Percentiles rank a stretch among this genome's conserved stretches.
Conservation (phyloP, 2,329 filamentous ascomycete species). For the Ophiostoma piceae region DNA sequence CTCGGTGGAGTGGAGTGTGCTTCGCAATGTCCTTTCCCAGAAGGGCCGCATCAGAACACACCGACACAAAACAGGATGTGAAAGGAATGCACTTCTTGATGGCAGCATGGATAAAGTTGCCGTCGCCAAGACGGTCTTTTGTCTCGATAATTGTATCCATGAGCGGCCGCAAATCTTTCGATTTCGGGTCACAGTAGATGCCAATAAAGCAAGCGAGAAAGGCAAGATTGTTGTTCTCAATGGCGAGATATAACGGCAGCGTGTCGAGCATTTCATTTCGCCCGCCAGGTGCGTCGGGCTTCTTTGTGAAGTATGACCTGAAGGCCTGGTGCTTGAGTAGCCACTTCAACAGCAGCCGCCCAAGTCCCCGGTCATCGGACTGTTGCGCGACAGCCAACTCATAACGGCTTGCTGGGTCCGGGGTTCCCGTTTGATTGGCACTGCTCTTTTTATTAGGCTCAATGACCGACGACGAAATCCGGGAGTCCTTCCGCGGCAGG, state of each 20-base stretch:
- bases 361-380: neutral
- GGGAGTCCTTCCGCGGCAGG: neutral
- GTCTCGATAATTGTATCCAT: slow-evolving; percentile 11
- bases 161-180: neutral
- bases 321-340: neutral
- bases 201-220: neutral
- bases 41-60: neutral
- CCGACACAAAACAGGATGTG: neutral
- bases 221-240: neutral
- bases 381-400: neutral
- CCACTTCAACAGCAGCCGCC: neutral
- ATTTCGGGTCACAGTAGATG: slow-evolving; percentile 5
- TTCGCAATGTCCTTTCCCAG: neutral
- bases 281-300: neutral
- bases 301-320: neutral
- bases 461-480: neutral
- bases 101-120: neutral
- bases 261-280: neutral
- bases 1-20: neutral
- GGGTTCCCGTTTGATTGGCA: neutral
- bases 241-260: neutral
- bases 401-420: neutral
- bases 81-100: neutral
- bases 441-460: neutral
- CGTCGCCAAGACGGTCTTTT: neutral